Base-by-base conservation (phyloP, 495 filamentous ascomycete species). In the Lophiostoma macrostomum region DNA sequence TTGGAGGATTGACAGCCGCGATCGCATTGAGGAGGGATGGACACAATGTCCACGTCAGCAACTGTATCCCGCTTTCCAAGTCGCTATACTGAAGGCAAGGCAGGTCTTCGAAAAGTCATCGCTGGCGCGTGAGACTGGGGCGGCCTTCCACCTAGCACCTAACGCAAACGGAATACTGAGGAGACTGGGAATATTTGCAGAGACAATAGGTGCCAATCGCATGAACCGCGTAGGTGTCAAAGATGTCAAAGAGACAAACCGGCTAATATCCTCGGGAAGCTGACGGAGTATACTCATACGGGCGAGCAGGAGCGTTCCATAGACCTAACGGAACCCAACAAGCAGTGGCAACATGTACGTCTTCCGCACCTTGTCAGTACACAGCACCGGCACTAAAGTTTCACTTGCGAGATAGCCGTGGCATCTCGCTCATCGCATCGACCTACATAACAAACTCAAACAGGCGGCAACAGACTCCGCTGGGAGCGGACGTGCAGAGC, bases 391-490 rank as follows among this genome's bases (percentile, higher is more conserved):
- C n/a, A n/a, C n/a, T n/a, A n/a, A n/a, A n/a, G n/a, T n/a, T n/a
- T n/a, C n/a, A n/a, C n/a, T n/a, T n/a, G n/a, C n/a, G n/a, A n/a
- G n/a, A n/a, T n/a, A n/a, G n/a, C n/a, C n/a, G n/a, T 67, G 67
- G 64, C 45, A 60, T 5, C 58, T 69, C 4, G 54, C 61, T n/a
- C 67, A 69, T 44, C 62, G 67, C 1, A 49, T 60, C 18, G 46
- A 64, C 41, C 45, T 69, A 0, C 64, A 67, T 43, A 38, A 45
- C 3, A 52, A 58, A 13, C 37, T 69, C 18, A 67, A 64, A 20
- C 38, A 56, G 22, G 18, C 50, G 34, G 67, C 64, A 5, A 64
- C 51, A 0, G 49, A 29, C 10, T 10, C 29, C 5, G 45, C 58
- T 14, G 64, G 61, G 11, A 50, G 41, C 12, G 66, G 65, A 12